Conservation (phyloP, 2,329 filamentous ascomycete genomes). For the Chrysoporthe deuterocubensis region DNA sequence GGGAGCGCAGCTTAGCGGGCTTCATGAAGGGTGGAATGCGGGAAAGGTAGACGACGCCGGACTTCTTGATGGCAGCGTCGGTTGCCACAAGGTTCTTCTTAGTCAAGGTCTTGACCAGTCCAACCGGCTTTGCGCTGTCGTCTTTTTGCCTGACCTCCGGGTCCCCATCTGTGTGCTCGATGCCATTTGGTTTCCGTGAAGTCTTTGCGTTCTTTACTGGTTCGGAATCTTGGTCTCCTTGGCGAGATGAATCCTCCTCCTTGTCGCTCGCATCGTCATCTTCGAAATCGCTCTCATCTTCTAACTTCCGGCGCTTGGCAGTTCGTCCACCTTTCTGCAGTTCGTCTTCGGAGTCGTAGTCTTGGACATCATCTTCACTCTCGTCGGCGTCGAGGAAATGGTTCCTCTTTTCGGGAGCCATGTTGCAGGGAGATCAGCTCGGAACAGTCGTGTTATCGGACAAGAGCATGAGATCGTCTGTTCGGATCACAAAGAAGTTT, state of each 20-base stretch:
- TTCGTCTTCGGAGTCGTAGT: slow-evolving; percentile 68
- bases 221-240: slow-evolving; percentile 30
- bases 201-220: slow-evolving; percentile 29
- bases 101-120: slow-evolving; percentile 51
- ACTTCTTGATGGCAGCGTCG: slow-evolving; percentile 69
- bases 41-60: slow-evolving; percentile 82
- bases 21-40: slow-evolving; percentile 90
- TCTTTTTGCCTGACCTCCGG: slow-evolving; percentile 35
- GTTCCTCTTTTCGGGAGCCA: slow-evolving; percentile 73
- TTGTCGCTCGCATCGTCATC: slow-evolving; percentile 42
- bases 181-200: slow-evolving; percentile 30
- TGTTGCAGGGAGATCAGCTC: slow-evolving; percentile 38
- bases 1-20: slow-evolving; percentile 73
- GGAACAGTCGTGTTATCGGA: not conserved
- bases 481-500: slow-evolving; percentile 7
- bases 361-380: slow-evolving; percentile 61
- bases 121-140: slow-evolving; percentile 31
- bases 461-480: not conserved
- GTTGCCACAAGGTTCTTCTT: slow-evolving; percentile 71
- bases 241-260: slow-evolving; percentile 37
- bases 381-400: slow-evolving; percentile 68
- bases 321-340: slow-evolving; percentile 66
- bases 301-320: slow-evolving; percentile 67
- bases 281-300: slow-evolving; percentile 46
- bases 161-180: slow-evolving; percentile 28